Evolutionary conservation across 345 rosid species (phyloP), one percentile per base, ranked within the genome.

Genomic region (Punica granatum): DNA sequence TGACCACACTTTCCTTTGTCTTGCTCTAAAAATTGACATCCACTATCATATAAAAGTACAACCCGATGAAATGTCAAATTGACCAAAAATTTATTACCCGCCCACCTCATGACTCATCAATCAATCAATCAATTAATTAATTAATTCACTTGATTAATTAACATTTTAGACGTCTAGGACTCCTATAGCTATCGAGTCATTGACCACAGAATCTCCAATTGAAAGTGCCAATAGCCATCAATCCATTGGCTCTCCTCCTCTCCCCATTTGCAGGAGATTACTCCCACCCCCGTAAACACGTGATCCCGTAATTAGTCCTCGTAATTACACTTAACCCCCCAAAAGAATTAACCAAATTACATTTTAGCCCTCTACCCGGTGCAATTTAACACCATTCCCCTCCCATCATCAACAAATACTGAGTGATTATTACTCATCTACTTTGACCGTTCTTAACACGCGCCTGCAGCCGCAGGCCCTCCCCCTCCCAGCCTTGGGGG

Each of bases 211-310:
- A 56, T 56, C 61, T 56, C 60, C 18, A 4, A 7, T 7, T 26
- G 13, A 30, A 26, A 26, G 23, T 41, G 9, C 44, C 44, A 44
- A 44, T 7, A 11, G 44, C 23, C 58, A 51, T 7, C 58, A 19
- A 46, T 19, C 28, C 1, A n/a, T 7, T 30, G 34, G 59, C 21
- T 10, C 34, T 30, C 7, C 72, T 61, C 68, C 25, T 33, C 68
- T 82, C 89, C 83, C 59, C 69, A 64, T 71, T 74, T 65, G 68
- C 68, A 62, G 88, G 83, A 72, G 69, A 70, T 71, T 48, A 62
- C 9, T 33, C 35, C 15, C 1, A 9, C 49, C 3, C 39, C 34
- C 46, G 61, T 12, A 3, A 56, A 28, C 61, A 30, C 61, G 61
- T 56, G 61, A 33, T 30, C 61, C 10, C 61, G 6, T 28, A 30